Conservation (phyloP, 345 rosid genomes). For the Populus deltoides region DNA sequence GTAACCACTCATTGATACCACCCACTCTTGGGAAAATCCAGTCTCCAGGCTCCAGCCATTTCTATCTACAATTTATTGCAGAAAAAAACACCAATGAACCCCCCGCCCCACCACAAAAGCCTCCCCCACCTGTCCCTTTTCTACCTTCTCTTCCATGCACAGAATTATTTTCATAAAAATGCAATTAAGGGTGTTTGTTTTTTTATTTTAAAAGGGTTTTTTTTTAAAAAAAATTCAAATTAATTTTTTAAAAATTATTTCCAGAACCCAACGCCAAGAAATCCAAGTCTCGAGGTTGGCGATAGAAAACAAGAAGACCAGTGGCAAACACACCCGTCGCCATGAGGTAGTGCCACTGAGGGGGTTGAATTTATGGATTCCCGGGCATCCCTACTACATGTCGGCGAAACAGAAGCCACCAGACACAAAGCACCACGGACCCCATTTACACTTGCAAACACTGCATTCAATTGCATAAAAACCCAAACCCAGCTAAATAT, state of each 20-base stretch:
- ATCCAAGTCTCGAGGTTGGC: not conserved
- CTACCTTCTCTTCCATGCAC: not conserved
- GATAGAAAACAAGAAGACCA: not conserved
- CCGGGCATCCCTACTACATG: not conserved
- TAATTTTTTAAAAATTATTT: not conserved
- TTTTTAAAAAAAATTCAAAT: too few species aligned
- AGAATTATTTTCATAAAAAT: not conserved
- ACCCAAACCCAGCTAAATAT: conserved; percentile 4
- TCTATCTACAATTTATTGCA: conserved; percentile 3
- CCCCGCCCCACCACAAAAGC: not conserved
- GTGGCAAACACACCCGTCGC: not conserved
- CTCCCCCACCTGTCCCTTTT: not conserved
- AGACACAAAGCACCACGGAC: conserved; percentile 3
- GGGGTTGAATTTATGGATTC: not conserved
- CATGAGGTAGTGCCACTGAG: not conserved
- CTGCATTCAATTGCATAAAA: conserved; percentile 7
- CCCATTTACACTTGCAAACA: conserved; percentile 8
- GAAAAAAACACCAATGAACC: not conserved
- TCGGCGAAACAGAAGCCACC: conserved; percentile 7
- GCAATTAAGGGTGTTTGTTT: not conserved
- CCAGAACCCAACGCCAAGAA: not conserved
- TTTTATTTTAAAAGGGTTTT: too few species aligned
- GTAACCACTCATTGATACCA: conserved; percentile 5
- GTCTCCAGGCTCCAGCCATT: conserved; percentile 14
- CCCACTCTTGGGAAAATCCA: conserved; percentile 18